Evolutionary conservation across 148 eudicot genomes (phyloP).

Genomic region (Persicaria tinctoria): DNA sequence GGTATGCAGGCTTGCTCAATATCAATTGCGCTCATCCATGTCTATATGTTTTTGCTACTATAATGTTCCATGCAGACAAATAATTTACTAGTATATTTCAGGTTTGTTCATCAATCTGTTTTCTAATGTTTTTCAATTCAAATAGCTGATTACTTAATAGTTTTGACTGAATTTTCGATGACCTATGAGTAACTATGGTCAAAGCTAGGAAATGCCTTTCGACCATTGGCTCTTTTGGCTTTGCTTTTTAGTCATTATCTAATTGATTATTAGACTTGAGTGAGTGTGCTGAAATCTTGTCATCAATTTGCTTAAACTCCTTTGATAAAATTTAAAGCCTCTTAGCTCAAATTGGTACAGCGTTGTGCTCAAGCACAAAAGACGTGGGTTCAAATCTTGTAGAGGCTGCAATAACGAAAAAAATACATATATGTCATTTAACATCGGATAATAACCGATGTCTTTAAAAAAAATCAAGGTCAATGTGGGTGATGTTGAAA

Average conservation of each 20-base stretch:
- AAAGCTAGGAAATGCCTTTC: background rate
- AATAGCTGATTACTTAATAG: background rate
- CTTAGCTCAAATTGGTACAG: too few relatives aligned
- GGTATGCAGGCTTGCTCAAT: conserved; percentile 34
- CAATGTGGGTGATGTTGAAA: too few relatives aligned
- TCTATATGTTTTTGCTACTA: background rate
- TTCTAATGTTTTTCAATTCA: background rate
- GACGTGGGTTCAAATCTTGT: too few relatives aligned
- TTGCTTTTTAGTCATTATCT: background rate
- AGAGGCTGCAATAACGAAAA: too few relatives aligned
- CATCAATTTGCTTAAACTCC: too few relatives aligned
- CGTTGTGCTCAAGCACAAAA: too few relatives aligned
- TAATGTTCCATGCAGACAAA: background rate
- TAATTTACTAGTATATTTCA: background rate
- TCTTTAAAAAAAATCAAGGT: too few relatives aligned
- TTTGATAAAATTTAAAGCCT: too few relatives aligned
- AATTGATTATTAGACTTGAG: too few relatives aligned
- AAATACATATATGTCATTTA: too few relatives aligned
- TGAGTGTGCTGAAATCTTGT: too few relatives aligned
- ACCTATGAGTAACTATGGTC: background rate
- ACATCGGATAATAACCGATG: too few relatives aligned
- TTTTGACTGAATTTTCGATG: background rate
- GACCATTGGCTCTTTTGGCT: background rate
- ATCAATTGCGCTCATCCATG: background rate
- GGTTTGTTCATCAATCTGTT: background rate